Evolutionary conservation across 176 grass and related monocot species (phyloP).

Genomic region (Oryza brachyantha): DNA sequence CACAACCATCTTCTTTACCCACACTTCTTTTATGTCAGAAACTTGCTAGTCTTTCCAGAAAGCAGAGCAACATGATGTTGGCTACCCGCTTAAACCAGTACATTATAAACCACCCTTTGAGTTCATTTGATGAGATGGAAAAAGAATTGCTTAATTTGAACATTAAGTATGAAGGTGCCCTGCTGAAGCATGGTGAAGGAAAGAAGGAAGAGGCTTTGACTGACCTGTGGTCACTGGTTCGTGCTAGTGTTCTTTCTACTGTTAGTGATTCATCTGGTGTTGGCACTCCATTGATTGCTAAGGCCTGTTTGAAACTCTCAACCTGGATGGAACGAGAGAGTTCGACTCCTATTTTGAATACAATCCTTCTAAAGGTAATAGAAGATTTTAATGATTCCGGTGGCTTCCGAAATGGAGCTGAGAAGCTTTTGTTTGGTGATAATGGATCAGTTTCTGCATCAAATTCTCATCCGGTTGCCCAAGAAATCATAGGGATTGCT

Average conservation of each 20-base stretch:
- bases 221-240: slow-evolving; percentile 80
- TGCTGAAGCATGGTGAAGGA: slow-evolving; percentile 77
- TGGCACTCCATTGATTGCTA: slow-evolving; percentile 61
- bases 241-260: slow-evolving; percentile 48
- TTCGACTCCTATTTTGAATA: slow-evolving; percentile 42
- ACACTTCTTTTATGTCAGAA: slow-evolving; percentile 80
- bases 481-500: slow-evolving; percentile 82
- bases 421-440: slow-evolving; percentile 37
- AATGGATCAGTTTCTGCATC: slow-evolving; percentile 12
- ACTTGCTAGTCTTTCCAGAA: slow-evolving; percentile 76
- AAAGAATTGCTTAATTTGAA: slow-evolving; percentile 71
- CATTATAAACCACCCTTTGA: slow-evolving; percentile 60
- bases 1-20: slow-evolving; percentile 60
- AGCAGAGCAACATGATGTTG: slow-evolving; percentile 86
- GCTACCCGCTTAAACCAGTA: slow-evolving; percentile 78
- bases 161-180: slow-evolving; percentile 75
- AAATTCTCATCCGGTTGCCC: slow-evolving; percentile 51
- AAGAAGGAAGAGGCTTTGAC: slow-evolving; percentile 63
- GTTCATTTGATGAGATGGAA: slow-evolving; percentile 43
- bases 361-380: slow-evolving; percentile 52
- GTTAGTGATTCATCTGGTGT: slow-evolving; percentile 40
- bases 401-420: slow-evolving; percentile 31
- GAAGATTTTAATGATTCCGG: slow-evolving; percentile 55
- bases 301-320: slow-evolving; percentile 93
- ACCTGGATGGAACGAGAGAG: slow-evolving; percentile 69